phyloP scores from a whole-genome alignment of 371 early-diverging fungal species.

The Nematocida major region DNA sequence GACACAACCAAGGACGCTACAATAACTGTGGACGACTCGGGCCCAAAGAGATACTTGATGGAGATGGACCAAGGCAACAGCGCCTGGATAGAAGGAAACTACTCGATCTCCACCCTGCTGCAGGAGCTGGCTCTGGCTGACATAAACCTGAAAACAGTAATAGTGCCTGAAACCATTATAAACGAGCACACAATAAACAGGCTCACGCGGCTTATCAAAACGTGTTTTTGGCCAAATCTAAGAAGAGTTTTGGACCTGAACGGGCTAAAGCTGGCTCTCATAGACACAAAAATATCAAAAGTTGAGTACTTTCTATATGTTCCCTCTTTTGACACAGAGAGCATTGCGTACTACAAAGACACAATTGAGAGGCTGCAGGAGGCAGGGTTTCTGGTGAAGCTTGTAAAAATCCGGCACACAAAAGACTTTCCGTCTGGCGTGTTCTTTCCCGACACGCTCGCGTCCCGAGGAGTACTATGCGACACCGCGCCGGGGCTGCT shows the following conservation, averaged over 20 bases:
- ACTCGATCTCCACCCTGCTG: slow-evolving; percentile 45
- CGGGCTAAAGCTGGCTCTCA: slow-evolving; percentile 42
- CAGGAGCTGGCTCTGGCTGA: slow-evolving; percentile 44
- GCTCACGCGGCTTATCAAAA: slow-evolving; percentile 44
- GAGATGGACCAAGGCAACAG: slow-evolving; percentile 7
- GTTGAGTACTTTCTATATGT: slow-evolving; percentile 50
- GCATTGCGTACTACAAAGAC: slow-evolving; percentile 31
- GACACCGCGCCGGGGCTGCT: slow-evolving; percentile 42
- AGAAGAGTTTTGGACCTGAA: slow-evolving; percentile 27
- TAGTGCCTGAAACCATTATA: slow-evolving; percentile 34
- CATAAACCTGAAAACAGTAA: slow-evolving; percentile 43
- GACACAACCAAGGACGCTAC: slow-evolving; percentile 44
- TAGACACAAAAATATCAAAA: slow-evolving; percentile 47
- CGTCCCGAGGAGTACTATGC: slow-evolving; percentile 16
- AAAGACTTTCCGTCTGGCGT: not conserved
- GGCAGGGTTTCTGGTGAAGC: slow-evolving; percentile 23
- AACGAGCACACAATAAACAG: slow-evolving; percentile 47
- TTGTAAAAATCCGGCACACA: slow-evolving; percentile 1
- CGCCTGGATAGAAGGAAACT: slow-evolving; percentile 48
- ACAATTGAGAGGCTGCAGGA: not conserved
- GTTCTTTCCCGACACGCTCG: slow-evolving; percentile 23
- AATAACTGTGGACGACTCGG: slow-evolving; percentile 42
- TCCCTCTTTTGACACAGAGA: slow-evolving; percentile 2
- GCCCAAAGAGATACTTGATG: slow-evolving; percentile 37
- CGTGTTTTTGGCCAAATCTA: slow-evolving; percentile 48